Base-by-base conservation (phyloP, 2,329 filamentous ascomycete species). In the Epichloe baconii region DNA sequence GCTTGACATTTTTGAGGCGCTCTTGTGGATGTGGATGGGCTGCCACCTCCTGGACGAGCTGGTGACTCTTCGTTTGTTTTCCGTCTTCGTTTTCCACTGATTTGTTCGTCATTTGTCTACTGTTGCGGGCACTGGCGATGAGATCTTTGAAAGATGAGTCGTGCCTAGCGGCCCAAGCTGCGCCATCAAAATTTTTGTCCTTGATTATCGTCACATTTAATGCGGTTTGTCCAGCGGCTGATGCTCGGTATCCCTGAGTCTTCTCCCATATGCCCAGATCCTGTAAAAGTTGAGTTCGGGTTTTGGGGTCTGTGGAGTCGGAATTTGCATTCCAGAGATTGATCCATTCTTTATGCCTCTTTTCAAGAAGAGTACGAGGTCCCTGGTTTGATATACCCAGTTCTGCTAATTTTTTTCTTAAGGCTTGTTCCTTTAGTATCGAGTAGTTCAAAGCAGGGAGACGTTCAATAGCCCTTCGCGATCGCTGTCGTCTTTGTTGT, bases 311-410 rank as follows among this genome's bases (percentile, higher is more conserved):
- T 37, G 78, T 78, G 2, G 90, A 85, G 66, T 98, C 93, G 68
- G 89, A 95, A 64, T 98, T 98, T 11, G 94, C 87, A 65, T 98
- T 98, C 85, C 88, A 96, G 17, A 98, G 70, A 38, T 93, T 96
- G 48, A 93, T 77, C 90, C 90, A 98, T 66, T 98, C 93, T 23
- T 80, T 87, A 61, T 97, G 90, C 17, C 94, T 79, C 57, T 77
- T 79, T 63, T 91, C 85, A 50, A 97, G 72, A 1, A 90, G 73
- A 44, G 76, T 71, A 44, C 84, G 84, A 0, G 76, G 67, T 1
- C 93, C 93, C 53, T 71, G 74, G 10, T 75, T 77, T 0, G 88
- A 83, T 52, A 97, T 82, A 1, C 90, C 88, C 1, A 93, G 73
- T 3, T 95, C 88, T 17, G 73, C 66, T 42, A 98, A 71, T 67